phyloP scores from a whole-genome alignment of 2,329 filamentous ascomycete genomes.

The Verticillium isaacii region DNA sequence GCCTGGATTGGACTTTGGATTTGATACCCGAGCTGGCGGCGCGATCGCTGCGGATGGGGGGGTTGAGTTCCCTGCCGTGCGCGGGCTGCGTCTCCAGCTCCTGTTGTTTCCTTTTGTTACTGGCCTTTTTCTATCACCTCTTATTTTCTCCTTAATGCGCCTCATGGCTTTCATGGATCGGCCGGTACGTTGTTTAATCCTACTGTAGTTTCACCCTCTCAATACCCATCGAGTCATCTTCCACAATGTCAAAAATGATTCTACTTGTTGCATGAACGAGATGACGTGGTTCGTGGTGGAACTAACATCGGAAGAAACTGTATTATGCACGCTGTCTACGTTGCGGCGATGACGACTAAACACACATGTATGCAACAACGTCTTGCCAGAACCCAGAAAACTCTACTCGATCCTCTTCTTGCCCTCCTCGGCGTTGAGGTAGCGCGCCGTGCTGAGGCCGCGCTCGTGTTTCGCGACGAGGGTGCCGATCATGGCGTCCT shows the following conservation, averaged over 20 bases:
- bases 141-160: background rate
- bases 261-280: background rate
- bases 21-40: background rate
- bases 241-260: background rate
- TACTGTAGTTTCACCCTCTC: background rate
- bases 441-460: slow-evolving; percentile 75
- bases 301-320: background rate
- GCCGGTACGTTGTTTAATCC: background rate
- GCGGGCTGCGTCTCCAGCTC: background rate
- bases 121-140: background rate
- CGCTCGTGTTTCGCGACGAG: slow-evolving; percentile 73
- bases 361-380: background rate
- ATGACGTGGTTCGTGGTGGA: background rate
- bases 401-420: slow-evolving; percentile 92
- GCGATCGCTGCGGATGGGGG: background rate
- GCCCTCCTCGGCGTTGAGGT: slow-evolving; percentile 87
- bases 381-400: background rate
- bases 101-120: background rate
- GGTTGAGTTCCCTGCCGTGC: background rate
- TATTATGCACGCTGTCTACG: background rate
- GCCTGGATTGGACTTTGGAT: background rate
- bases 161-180: background rate
- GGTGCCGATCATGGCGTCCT: slow-evolving; percentile 75
- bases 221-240: background rate
- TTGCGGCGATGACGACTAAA: background rate